Percentiles rank a stretch among this genome's conserved stretches.
Evolutionary conservation across 2,329 filamentous ascomycete genomes (phyloP).

Genomic region (Didymella pinodella): DNA sequence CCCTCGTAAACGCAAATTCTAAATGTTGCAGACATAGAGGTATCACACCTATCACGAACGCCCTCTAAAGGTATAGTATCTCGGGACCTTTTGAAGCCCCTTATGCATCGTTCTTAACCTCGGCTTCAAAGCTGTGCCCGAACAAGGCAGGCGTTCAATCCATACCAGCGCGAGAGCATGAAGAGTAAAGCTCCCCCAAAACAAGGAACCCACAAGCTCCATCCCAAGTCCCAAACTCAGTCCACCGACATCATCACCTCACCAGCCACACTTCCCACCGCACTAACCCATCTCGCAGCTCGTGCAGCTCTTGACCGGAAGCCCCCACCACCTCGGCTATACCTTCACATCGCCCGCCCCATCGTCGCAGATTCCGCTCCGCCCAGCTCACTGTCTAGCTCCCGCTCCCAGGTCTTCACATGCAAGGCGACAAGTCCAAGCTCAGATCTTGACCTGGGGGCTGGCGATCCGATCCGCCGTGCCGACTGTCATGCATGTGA

Average conservation of each 20-base stretch:
- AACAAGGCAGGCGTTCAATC: not conserved
- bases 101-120: not conserved
- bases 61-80: not conserved
- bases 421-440: not conserved
- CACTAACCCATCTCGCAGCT: not conserved
- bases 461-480: slow-evolving; percentile 21
- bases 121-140: slow-evolving; percentile 2
- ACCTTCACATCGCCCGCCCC: not conserved
- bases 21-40: not conserved
- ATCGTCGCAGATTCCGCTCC: slow-evolving; percentile 4
- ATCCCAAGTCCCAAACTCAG: not conserved
- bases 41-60: too few relatives aligned
- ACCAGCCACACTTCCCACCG: slow-evolving; percentile 10
- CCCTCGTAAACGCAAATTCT: not conserved
- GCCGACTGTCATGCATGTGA: slow-evolving; percentile 23
- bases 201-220: not conserved
- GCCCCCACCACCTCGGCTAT: slow-evolving; percentile 11
- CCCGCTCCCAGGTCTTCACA: not conserved
- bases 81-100: not conserved
- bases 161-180: not conserved
- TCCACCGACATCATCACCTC: not conserved
- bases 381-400: not conserved
- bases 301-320: slow-evolving; percentile 1
- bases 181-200: not conserved
- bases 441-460: not conserved